A percentile compares a stretch with the other conserved stretches of the same genome.
Conservation (phyloP, 2,329 filamentous ascomycete genomes). For the Gaeumannomyces tritici region DNA sequence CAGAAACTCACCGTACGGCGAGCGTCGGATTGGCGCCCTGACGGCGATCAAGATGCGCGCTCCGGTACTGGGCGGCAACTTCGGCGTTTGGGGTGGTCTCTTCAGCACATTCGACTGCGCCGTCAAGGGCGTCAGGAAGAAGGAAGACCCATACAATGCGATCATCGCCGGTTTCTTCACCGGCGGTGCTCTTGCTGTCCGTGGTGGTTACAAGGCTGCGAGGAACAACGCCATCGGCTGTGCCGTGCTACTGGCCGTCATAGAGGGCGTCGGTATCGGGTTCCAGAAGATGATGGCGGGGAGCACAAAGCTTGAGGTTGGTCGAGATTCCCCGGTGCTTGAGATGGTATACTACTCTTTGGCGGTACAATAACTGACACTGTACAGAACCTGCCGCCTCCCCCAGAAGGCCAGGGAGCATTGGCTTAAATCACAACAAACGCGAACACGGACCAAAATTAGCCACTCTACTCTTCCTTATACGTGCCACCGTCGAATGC, state of each 20-base stretch:
- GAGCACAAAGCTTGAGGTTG: conserved; percentile 71
- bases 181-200: conserved; percentile 80
- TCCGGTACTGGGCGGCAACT: conserved; percentile 93
- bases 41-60: conserved; percentile 97
- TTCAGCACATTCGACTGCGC: conserved; percentile 96
- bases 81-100: conserved; percentile 92
- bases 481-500: not conserved
- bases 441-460: conserved; percentile 1
- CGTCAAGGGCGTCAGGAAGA: conserved; percentile 86
- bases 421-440: conserved; percentile 2
- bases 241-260: conserved; percentile 86
- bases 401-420: conserved; percentile 3
- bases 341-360: not conserved
- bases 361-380: not conserved
- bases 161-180: conserved; percentile 98
- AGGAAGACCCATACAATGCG: conserved; percentile 97
- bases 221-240: conserved; percentile 95
- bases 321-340: conserved; percentile 12
- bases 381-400: conserved; percentile 4
- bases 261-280: conserved; percentile 93
- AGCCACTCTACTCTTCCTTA: conserved; percentile 2
- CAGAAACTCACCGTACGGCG: conserved; percentile 81
- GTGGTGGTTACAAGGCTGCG: conserved; percentile 85
- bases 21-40: conserved; percentile 89
- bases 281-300: conserved; percentile 92